Evolutionary conservation across 768 basidiomycete genomes (phyloP), one percentile per base, ranked within the genome.

Genomic region (Mycena venus): DNA sequence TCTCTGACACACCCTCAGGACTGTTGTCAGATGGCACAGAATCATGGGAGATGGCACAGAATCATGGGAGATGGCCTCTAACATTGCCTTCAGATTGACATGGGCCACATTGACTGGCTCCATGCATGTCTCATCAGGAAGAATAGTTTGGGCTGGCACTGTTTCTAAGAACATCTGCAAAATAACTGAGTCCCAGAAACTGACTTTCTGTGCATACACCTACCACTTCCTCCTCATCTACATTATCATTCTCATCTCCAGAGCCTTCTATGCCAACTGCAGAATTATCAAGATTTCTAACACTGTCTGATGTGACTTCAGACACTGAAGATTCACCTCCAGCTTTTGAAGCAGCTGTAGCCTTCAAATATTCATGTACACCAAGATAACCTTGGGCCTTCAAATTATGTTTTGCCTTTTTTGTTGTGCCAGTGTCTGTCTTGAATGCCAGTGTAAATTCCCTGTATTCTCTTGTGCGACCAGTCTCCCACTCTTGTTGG

Each of bases 1-100:
- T 34, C 15, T 72, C 74, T 10, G 67, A n/a, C 15, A 36, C n/a
- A 17, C 27, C 44, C 53, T 75, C 74, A 25, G 44, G 63, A 51
- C 44, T 32, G 29, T 44, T 44, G 47, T 64, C 62, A 21, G 23
- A 15, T 29, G 49, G 58, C 25, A 12, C 6, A 17, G 25, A 5
- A 56, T 72, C 56, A 8, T 23, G 2, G 3, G 56, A 23, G 21
- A 70, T 59, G 14, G 58, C 58, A 12, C 14, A 29, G 25, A 14
- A 56, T 65, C 56, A 17, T 23, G 2, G 8, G 56, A 34, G 21
- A 70, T 58, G 21, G 56, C 56, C 23, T 69, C 68, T 5, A 69
- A 25, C 38, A 69, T 4, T 40, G 31, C 68, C 36, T 69, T 69
- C 36, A 69, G 56, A 15, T 56, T 55, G n/a, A 60, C 40, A 60